Base-by-base conservation (phyloP, 73 alveolate genomes). In the Paraurostyla sp. region DNA sequence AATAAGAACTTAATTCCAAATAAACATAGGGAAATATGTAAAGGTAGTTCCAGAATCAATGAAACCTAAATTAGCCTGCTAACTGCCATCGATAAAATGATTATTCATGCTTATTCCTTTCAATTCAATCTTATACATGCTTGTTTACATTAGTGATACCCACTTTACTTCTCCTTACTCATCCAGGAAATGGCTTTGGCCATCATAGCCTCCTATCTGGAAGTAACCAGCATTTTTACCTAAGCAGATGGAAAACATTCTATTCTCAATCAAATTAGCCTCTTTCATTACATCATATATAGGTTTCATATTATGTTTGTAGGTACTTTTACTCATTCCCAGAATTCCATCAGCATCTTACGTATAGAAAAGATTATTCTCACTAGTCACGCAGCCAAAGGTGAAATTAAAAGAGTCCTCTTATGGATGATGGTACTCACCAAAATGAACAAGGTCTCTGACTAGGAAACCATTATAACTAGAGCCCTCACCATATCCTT, bases 271-370 rank as follows among this genome's bases (percentile, higher is more conserved):
- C 11, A 59, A 54, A 7, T 63, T 65, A 18, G 40, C 43, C 11
- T 42, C 83, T 3, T 65, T 13, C 75, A 93, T 88, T 18, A 52
- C 86, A 20, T 88, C 85, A 75, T 92, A 92, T 1, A 97, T 89
- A 29, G 98, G 97, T 60, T 90, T 85, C 54, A 90, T 35, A 35
- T 81, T 57, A 23, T 71, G 80, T 30, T 93, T 48, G 68, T 73
- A 62, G 2, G 80, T 75, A 9, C 46, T 89, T 60, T 90, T 88
- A 46, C 93, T 91, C 59, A 98, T 85, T 0, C 99, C 99, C 96
- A 97, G 86, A 49, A 97, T 97, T 0, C 99, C 99, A 94, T 98
- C 97, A 16, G 97, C 99, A 41, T 90, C 84, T 90, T 98, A 98
- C 0, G 99, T 75, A 48, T 52, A 89, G 87, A 98, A 97, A 30